These are phyloP conservation scores for Larix kaempferi DNA, from an alignment of 75 land plant species.

Conservation along the genomic window DNA sequence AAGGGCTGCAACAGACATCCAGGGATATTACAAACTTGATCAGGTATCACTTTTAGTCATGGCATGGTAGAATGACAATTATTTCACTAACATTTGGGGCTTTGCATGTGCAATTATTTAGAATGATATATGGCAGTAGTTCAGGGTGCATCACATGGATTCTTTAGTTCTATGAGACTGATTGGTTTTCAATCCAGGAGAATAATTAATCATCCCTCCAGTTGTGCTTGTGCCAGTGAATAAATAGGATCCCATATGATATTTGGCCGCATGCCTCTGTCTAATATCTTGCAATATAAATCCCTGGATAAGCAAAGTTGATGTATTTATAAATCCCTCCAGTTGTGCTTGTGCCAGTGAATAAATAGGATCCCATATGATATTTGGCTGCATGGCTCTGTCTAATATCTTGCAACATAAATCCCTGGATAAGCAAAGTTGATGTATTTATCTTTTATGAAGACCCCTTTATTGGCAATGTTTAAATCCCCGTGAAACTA, in stretches of 20 bases:
- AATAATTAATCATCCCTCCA: not conserved
- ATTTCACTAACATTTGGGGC: not conserved
- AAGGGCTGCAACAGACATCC: slow-evolving; percentile 68
- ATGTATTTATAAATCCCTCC: too few species aligned
- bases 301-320: not conserved
- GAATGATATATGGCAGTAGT: not conserved
- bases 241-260: not conserved
- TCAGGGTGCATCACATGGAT: not conserved
- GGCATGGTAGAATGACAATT: not conserved
- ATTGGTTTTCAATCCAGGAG: not conserved
- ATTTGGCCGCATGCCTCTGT: not conserved
- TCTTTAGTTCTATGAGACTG: not conserved
- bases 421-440: not conserved
- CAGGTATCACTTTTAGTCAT: slow-evolving; percentile 47
- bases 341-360: not conserved
- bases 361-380: not conserved
- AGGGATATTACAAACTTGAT: slow-evolving; percentile 91
- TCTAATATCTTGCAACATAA: not conserved
- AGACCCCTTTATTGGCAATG: too few species aligned
- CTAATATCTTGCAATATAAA: not conserved
- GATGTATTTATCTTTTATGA: too few species aligned
- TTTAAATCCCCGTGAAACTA: too few species aligned
- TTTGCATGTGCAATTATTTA: not conserved
- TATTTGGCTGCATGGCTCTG: not conserved
- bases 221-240: not conserved